A percentile compares a stretch with the other conserved stretches of the same genome.
Conservation (phyloP, 345 rosid genomes). For the Luvunga scandens region DNA sequence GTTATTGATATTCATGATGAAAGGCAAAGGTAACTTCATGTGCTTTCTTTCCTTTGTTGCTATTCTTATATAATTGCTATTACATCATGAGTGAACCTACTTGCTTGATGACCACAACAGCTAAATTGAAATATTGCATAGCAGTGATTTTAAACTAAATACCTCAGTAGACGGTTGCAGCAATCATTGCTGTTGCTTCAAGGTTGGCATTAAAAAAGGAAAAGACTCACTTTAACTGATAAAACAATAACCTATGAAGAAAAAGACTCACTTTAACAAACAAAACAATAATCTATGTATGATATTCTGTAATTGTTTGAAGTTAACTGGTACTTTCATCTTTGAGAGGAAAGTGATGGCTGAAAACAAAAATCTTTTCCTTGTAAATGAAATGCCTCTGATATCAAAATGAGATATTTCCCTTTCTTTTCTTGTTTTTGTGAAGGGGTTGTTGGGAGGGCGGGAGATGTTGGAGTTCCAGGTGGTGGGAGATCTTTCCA, state of each 20-base stretch:
- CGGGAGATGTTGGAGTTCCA: not conserved
- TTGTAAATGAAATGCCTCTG: not conserved
- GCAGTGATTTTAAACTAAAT: not conserved
- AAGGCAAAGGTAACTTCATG: constrained; percentile 63
- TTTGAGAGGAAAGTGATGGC: not conserved
- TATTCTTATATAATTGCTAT: not conserved
- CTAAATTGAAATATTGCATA: not conserved
- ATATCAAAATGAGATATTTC: not conserved
- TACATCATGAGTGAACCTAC: not conserved
- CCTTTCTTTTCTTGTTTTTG: not conserved
- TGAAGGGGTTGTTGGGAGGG: not conserved
- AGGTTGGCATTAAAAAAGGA: not conserved
- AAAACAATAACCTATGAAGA: too few relatives aligned
- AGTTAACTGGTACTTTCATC: not conserved
- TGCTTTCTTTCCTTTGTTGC: constrained; percentile 11
- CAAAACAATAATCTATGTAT: not conserved
- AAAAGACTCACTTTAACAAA: not conserved
- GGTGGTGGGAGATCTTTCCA: not conserved
- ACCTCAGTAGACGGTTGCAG: not conserved
- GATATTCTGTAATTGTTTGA: not conserved
- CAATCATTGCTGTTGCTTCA: not conserved
- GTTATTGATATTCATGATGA: constrained; percentile 79
- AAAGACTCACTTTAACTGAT: not conserved
- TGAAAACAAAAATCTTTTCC: not conserved
- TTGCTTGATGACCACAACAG: not conserved